phyloP scores from a whole-genome alignment of 805 yeast species.

The Cephaloascus fragrans region DNA sequence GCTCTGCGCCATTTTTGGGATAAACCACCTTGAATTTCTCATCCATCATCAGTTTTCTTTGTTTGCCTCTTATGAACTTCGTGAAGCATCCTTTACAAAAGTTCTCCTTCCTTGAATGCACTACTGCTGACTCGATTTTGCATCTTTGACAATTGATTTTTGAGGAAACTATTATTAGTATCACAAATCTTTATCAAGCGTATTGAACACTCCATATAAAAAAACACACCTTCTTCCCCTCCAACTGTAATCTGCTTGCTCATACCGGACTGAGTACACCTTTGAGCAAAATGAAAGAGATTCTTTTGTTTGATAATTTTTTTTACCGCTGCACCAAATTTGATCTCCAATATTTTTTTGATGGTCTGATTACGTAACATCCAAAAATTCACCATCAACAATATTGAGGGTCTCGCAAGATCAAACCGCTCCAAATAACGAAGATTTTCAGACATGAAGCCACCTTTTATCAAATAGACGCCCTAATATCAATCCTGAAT shows the following conservation, averaged over 20 bases:
- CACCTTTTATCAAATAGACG: too few relatives aligned
- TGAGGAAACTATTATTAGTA: conserved; percentile 3
- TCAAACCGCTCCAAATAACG: too few relatives aligned
- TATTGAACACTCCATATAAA: conserved; percentile 1
- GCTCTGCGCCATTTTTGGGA: conserved; percentile 25
- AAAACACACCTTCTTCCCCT: neutral
- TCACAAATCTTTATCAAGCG: conserved; percentile 10
- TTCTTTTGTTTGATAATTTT: too few relatives aligned
- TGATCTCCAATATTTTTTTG: too few relatives aligned
- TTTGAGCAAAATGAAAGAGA: too few relatives aligned
- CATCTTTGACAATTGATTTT: conserved; percentile 37
- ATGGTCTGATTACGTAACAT: too few relatives aligned
- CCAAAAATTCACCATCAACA: too few relatives aligned
- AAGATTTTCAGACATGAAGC: too few relatives aligned
- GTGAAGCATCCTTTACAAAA: conserved; percentile 63
- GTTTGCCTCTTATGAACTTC: conserved; percentile 68
- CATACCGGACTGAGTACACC: too few relatives aligned
- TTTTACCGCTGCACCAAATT: too few relatives aligned
- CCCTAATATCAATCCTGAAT: too few relatives aligned
- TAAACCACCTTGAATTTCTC: conserved; percentile 68
- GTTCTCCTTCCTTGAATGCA: conserved; percentile 50
- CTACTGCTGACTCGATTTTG: conserved; percentile 26
- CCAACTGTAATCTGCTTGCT: neutral
- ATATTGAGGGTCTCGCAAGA: too few relatives aligned
- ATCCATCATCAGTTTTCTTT: conserved; percentile 65